These are phyloP conservation scores for Ochetophila trinervis DNA, from an alignment of 306 rosid genomes.

Conservation along the genomic window DNA sequence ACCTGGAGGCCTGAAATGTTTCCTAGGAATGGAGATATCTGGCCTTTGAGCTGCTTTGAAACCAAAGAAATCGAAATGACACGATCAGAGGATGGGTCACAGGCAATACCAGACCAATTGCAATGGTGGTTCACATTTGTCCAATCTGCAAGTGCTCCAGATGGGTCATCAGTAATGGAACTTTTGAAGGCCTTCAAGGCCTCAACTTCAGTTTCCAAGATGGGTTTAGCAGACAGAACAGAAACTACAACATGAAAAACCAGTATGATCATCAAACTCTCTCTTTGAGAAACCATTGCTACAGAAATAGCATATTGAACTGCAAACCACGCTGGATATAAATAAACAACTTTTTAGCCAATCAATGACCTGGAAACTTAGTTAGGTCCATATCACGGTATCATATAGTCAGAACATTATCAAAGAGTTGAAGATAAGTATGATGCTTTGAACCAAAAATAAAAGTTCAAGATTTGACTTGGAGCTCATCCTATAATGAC, in stretches of 20 bases:
- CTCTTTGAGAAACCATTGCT: constrained; percentile 40
- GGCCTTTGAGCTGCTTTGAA: constrained; percentile 53
- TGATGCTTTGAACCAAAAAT: constrained; percentile 17
- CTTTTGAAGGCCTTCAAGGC: constrained; percentile 67
- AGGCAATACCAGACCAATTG: constrained; percentile 75
- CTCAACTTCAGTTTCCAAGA: constrained; percentile 48
- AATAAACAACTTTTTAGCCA: constrained; percentile 15
- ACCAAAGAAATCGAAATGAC: constrained; percentile 54
- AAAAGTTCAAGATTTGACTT: constrained; percentile 13
- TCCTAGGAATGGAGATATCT: constrained; percentile 70
- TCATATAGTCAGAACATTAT: not conserved
- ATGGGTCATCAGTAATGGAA: constrained; percentile 48
- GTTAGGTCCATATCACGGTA: constrained; percentile 7
- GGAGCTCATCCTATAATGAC: not conserved
- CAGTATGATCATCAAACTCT: constrained; percentile 31
- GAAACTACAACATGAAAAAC: constrained; percentile 25
- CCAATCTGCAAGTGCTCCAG: constrained; percentile 58
- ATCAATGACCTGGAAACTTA: not conserved
- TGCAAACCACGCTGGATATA: not conserved
- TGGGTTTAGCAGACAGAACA: constrained; percentile 36
- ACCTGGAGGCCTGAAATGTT: constrained; percentile 75
- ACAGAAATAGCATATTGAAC: constrained; percentile 2
- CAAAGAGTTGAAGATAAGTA: constrained; percentile 6
- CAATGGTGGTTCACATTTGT: constrained; percentile 44
- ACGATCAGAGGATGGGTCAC: constrained; percentile 44